Conservation (phyloP, 2,329 filamentous ascomycete genomes). For the Monilinia polystroma region DNA sequence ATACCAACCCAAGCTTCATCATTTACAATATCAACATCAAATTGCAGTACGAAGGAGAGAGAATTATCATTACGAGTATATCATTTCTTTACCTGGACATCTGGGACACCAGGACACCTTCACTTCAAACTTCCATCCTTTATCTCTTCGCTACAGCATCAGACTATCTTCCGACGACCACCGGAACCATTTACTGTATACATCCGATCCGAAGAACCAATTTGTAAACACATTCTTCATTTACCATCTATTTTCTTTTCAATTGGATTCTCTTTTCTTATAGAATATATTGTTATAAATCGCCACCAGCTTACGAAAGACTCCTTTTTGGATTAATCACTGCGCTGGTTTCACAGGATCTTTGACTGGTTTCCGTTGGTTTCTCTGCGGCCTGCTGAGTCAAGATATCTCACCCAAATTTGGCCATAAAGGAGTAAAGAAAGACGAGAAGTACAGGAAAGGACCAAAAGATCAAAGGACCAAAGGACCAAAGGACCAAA, state of each 20-base stretch:
- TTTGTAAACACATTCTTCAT: background rate
- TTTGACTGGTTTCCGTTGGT: background rate
- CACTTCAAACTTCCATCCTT: too few species aligned
- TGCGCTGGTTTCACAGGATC: conserved; percentile 14
- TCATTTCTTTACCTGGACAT: too few species aligned
- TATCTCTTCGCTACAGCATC: too few species aligned
- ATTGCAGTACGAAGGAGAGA: too few species aligned
- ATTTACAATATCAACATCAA: too few species aligned
- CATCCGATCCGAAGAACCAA: too few species aligned
- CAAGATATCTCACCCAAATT: conserved; percentile 8
- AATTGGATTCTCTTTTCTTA: background rate
- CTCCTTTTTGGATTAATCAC: background rate
- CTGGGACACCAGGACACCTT: background rate
- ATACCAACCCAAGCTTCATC: background rate
- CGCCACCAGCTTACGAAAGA: conserved; percentile 19
- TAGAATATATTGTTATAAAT: conserved; percentile 1
- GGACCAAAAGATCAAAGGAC: too few species aligned
- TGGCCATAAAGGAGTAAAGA: background rate
- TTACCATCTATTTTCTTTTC: background rate
- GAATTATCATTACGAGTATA: too few species aligned
- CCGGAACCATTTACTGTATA: conserved; percentile 10
- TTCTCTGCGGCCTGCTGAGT: conserved; percentile 21
- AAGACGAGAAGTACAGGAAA: too few species aligned
- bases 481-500: too few species aligned
- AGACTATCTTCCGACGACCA: background rate